phyloP scores from a whole-genome alignment of 768 basidiomycete species.

The Plicaturopsis crispa region DNA sequence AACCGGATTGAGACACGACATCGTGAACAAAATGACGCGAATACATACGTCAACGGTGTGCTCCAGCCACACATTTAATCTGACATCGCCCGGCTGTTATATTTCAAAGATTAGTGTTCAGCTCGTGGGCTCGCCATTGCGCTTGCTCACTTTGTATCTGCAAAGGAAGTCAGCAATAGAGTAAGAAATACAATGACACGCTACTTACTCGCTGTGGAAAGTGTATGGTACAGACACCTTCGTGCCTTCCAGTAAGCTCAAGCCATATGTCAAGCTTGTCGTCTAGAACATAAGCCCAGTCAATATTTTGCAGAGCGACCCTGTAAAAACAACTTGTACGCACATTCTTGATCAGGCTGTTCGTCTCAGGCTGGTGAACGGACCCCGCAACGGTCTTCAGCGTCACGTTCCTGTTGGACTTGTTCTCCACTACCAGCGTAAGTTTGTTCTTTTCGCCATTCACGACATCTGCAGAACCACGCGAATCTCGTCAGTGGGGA shows the following conservation, averaged over 20 bases:
- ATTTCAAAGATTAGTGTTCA: conserved; percentile 5
- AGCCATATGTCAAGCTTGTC: conserved; percentile 44
- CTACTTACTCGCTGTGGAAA: conserved; percentile 77
- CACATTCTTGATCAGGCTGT: conserved; percentile 67
- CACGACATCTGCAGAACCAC: conserved; percentile 64
- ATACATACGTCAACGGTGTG: conserved; percentile 51
- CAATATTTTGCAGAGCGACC: neutral
- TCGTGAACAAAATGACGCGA: neutral
- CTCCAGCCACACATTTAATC: conserved; percentile 72
- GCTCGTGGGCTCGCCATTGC: conserved; percentile 1
- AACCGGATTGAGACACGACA: neutral
- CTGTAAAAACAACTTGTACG: conserved; percentile 12
- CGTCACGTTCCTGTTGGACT: conserved; percentile 64
- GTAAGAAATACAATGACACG: neutral
- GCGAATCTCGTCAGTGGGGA: conserved; percentile 1
- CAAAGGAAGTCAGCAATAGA: conserved; percentile 9
- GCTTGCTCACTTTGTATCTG: conserved; percentile 52
- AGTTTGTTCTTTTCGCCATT: conserved; percentile 78
- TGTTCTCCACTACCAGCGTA: conserved; percentile 63
- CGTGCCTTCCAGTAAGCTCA: conserved; percentile 44
- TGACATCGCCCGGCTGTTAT: conserved; percentile 64
- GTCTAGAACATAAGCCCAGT: conserved; percentile 32
- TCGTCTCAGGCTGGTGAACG: conserved; percentile 56
- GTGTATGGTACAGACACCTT: conserved; percentile 62
- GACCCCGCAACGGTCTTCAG: conserved; percentile 60